Conservation (phyloP, 805 yeast genomes). For the Debaryomyces prosopidis region DNA sequence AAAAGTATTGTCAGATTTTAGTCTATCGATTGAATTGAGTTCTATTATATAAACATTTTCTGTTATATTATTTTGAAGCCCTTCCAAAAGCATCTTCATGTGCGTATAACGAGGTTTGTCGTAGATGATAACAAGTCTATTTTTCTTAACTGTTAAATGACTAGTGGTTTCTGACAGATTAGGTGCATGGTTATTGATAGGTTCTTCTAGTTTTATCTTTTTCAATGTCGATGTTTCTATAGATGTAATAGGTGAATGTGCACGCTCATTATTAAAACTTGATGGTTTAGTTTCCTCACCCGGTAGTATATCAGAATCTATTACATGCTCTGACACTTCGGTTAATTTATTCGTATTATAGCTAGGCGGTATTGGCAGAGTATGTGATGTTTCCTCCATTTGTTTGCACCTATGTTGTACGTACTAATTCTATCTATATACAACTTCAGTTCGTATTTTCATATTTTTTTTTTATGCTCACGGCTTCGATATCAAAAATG, state of each 20-base stretch:
- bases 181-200: not conserved
- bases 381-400: not conserved
- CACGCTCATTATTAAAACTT: not conserved
- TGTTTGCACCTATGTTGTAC: not conserved
- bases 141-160: slow-evolving; percentile 1
- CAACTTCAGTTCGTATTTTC: not conserved
- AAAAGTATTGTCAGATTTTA: slow-evolving; percentile 1
- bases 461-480: not conserved
- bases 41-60: slow-evolving; percentile 21
- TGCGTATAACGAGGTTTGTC: slow-evolving; percentile 30
- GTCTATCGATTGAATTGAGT: slow-evolving; percentile 14
- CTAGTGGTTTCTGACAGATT: not conserved
- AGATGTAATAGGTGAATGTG: not conserved
- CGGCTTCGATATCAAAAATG: not conserved
- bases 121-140: slow-evolving; percentile 19
- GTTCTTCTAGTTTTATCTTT: not conserved
- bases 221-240: not conserved
- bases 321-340: not conserved
- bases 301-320: not conserved
- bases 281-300: not conserved
- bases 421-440: not conserved
- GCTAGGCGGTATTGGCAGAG: not conserved
- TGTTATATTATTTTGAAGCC: slow-evolving; percentile 16
- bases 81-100: slow-evolving; percentile 25
- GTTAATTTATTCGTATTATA: not conserved